Conservation (phyloP, 352 stramenopile species). For the Peronosclerospora sorghi region DNA sequence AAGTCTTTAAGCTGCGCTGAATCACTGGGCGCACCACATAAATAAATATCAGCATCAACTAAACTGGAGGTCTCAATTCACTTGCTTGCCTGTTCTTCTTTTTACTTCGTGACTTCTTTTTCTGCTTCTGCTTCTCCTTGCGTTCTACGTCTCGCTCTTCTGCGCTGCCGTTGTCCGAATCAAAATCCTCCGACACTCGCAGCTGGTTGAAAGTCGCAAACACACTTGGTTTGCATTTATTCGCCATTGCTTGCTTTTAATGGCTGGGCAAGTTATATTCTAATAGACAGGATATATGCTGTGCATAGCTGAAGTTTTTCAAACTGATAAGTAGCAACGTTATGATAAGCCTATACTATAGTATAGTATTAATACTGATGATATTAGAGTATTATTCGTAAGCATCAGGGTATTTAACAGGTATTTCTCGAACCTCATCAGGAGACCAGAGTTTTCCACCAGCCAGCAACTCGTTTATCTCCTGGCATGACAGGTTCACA, state of each 20-base stretch:
- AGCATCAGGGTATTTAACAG: slow-evolving; percentile 63
- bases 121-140: slow-evolving; percentile 50
- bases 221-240: slow-evolving; percentile 50
- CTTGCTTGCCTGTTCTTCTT: slow-evolving; percentile 52
- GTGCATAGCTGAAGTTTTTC: too few species aligned
- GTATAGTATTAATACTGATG: not conserved
- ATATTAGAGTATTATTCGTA: slow-evolving; percentile 39
- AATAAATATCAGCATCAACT: not conserved
- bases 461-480: slow-evolving; percentile 57
- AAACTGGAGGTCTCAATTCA: not conserved
- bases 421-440: slow-evolving; percentile 42
- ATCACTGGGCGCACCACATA: slow-evolving; percentile 29
- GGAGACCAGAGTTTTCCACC: slow-evolving; percentile 70
- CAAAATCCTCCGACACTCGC: slow-evolving; percentile 27
- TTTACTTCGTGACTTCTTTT: slow-evolving; percentile 65
- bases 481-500: slow-evolving; percentile 53
- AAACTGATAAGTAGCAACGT: not conserved
- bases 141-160: slow-evolving; percentile 46
- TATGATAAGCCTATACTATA: not conserved
- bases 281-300: not conserved
- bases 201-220: slow-evolving; percentile 58
- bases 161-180: slow-evolving; percentile 33
- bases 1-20: slow-evolving; percentile 59
- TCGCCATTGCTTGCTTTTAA: slow-evolving; percentile 18
- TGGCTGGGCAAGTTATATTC: not conserved